These are phyloP conservation scores for Fraxinus nigra DNA, from an alignment of 305 asterid genomes.

Conservation along the genomic window DNA sequence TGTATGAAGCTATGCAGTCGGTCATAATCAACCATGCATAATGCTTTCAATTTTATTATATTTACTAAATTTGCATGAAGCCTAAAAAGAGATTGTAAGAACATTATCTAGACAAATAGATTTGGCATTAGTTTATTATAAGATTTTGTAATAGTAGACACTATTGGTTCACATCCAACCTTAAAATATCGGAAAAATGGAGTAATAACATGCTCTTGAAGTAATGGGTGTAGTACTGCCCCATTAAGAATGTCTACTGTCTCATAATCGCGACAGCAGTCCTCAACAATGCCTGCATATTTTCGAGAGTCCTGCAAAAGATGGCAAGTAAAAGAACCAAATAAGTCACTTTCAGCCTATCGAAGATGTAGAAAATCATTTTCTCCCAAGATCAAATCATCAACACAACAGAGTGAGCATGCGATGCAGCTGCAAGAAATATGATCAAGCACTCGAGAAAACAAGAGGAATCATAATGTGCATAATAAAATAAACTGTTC, in stretches of 20 bases:
- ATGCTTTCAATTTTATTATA: neutral
- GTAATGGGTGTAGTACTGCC: slow-evolving; percentile 76
- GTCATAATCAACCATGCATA: neutral
- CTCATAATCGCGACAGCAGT: slow-evolving; percentile 95
- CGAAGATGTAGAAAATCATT: neutral
- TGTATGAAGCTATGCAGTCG: neutral
- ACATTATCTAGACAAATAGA: neutral
- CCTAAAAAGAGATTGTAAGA: neutral
- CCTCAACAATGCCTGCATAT: slow-evolving; percentile 89
- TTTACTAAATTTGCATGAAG: neutral
- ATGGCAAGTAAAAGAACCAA: slow-evolving; percentile 22
- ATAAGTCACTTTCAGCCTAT: neutral
- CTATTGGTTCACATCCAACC: slow-evolving; percentile 41
- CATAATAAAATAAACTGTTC: neutral
- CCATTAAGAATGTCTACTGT: slow-evolving; percentile 73
- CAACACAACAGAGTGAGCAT: neutral
- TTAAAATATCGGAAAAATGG: slow-evolving; percentile 88
- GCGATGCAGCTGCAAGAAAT: neutral
- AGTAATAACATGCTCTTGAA: slow-evolving; percentile 76
- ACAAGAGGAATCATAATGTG: neutral
- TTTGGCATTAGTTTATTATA: too few relatives aligned
- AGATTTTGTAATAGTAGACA: neutral
- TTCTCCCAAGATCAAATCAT: neutral
- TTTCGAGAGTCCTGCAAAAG: slow-evolving; percentile 71
- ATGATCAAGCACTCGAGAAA: neutral